Evolutionary conservation across 257 asterid genomes (phyloP), one percentile per base, ranked within the genome.

Genomic region (Penstemon eatonii): DNA sequence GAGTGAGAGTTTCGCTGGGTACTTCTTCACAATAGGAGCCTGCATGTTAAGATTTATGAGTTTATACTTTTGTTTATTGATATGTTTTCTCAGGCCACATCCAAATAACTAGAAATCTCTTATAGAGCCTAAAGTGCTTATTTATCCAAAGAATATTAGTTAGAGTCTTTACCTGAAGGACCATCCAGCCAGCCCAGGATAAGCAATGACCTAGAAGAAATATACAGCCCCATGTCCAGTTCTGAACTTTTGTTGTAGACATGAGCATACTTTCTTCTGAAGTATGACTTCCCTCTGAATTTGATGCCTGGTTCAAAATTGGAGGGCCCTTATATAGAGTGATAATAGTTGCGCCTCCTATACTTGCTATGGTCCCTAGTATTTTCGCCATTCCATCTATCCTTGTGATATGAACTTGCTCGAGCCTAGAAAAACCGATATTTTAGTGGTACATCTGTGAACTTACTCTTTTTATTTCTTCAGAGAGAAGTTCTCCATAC

Each of bases 131-230:
- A 25, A 25, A 25, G 25, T 18, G 4, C 18, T 12, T 68, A 33
- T 49, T 58, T 59, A 46, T 50, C 42, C 18, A 57, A 37, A 41
- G 33, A 36, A 15, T 15, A 15, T 15, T 15, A 15, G 18, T 15
- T 15, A 59, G 7, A 37, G 19, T 11, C 3, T 49, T 57, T 61
- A 85, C 96, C 91, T 90, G 96, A 76, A 88, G 85, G 59, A 89
- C 95, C 96, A 91, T 89, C 95, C 93, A 89, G 44, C 86, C 95
- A 70, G 97, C 96, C 97, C 96, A 91, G 37, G 95, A 89, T 74
- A 91, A 81, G 85, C 96, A 87, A 73, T 91, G 96, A 61, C 86
- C 88, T 39, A 89, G 77, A 63, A 89, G 76, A 78, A 84, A 91
- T 39, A 89, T 62, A 72, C 96, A 87, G 37, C 97, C 96, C 86